Percentiles rank a stretch among this genome's conserved stretches.
Evolutionary conservation across 352 stramenopile species (phyloP).

Genomic region (Plasmopara halstedii): DNA sequence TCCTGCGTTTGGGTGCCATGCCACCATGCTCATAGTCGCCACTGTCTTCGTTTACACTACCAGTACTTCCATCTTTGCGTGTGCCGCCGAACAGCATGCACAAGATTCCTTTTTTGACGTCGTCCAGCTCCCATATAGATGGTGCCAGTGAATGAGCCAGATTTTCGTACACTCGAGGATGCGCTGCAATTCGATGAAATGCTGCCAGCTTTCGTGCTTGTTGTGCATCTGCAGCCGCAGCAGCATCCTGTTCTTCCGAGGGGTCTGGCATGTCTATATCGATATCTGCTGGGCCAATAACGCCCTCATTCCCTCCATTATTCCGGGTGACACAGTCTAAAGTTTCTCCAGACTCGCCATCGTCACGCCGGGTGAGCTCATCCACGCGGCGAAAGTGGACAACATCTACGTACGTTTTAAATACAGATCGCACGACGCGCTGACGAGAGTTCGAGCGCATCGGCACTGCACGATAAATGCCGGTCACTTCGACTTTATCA

Average conservation of each 20-base stretch:
- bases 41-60: constrained; percentile 38
- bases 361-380: constrained; percentile 51
- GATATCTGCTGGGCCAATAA: constrained; percentile 25
- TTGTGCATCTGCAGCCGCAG: constrained; percentile 42
- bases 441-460: constrained; percentile 91
- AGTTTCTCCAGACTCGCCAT: constrained; percentile 23
- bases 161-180: constrained; percentile 79
- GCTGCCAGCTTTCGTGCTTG: constrained; percentile 49
- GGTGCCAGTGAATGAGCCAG: constrained; percentile 72
- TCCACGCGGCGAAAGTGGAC: constrained; percentile 95
- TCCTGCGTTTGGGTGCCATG: constrained; percentile 43
- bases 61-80: constrained; percentile 57
- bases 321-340: constrained; percentile 3
- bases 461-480: constrained; percentile 95
- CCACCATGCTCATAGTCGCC: constrained; percentile 25
- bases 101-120: constrained; percentile 98
- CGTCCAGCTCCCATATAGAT: constrained; percentile 93
- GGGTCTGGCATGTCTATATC: constrained; percentile 31
- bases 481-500: constrained; percentile 95
- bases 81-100: constrained; percentile 99
- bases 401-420: constrained; percentile 98
- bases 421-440: constrained; percentile 94
- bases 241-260: constrained; percentile 25
- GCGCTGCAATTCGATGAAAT: constrained; percentile 66
- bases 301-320: constrained; percentile 9